A percentile compares a stretch with the other conserved stretches of the same genome.
Evolutionary conservation across 176 grass and related monocot species (phyloP).

Genomic region (Panicum miliaceum): DNA sequence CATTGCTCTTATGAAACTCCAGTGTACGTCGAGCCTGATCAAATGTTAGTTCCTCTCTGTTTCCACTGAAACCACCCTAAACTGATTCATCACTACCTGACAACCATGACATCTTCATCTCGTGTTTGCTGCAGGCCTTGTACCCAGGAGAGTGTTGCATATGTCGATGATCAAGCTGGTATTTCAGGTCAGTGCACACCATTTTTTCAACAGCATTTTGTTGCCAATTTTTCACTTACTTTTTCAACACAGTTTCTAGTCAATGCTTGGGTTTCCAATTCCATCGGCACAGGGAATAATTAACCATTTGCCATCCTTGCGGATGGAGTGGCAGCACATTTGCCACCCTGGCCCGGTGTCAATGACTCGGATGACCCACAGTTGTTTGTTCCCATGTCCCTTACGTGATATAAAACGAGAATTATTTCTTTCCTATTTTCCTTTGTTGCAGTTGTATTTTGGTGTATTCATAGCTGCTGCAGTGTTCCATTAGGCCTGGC

Average conservation of each 20-base stretch:
- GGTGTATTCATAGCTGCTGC: not conserved
- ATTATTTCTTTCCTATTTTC: not conserved
- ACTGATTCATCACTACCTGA: not conserved
- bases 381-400: not conserved
- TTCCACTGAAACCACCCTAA: slow-evolving; percentile 22
- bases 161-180: slow-evolving; percentile 31
- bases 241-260: slow-evolving; percentile 13
- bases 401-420: not conserved
- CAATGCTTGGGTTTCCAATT: not conserved
- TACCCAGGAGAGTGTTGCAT: slow-evolving; percentile 45
- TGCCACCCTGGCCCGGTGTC: too few species aligned
- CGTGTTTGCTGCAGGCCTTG: slow-evolving; percentile 40
- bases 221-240: not conserved
- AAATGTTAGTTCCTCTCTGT: slow-evolving; percentile 34
- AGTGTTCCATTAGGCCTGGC: not conserved
- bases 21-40: slow-evolving; percentile 38
- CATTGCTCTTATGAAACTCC: slow-evolving; percentile 39
- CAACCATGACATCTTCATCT: slow-evolving; percentile 27
- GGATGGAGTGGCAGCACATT: too few species aligned
- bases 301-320: too few species aligned
- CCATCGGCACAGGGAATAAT: not conserved
- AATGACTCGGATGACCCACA: too few species aligned
- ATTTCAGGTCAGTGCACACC: slow-evolving; percentile 50
- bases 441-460: not conserved
- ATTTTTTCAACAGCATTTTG: not conserved